These are phyloP conservation scores for Tetramitus jugosus DNA, from an alignment of 208 protist genomes.

Conservation along the genomic window DNA sequence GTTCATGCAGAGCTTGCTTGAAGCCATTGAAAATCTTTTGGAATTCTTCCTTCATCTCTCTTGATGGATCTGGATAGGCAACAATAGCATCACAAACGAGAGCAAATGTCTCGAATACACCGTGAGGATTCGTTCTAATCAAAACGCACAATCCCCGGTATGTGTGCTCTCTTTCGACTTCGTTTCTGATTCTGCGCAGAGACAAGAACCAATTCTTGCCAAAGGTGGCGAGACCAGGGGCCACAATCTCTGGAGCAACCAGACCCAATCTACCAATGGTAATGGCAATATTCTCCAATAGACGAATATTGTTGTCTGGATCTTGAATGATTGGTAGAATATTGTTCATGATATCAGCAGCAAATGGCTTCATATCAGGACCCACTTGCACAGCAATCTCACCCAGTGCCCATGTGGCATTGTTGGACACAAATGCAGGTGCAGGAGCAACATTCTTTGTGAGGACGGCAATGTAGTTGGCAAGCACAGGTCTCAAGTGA, in stretches of 20 bases:
- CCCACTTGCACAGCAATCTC: conserved; percentile 51
- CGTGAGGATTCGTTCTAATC: conserved; percentile 41
- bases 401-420: conserved; percentile 65
- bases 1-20: no score
- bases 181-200: conserved; percentile 41
- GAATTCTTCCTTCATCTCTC: conserved; percentile 32
- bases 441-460: conserved; percentile 43
- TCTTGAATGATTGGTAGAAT: conserved; percentile 50
- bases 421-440: conserved; percentile 61
- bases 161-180: conserved; percentile 51
- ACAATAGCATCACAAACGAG: conserved; percentile 46
- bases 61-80: conserved; percentile 32
- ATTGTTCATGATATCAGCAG: conserved; percentile 32
- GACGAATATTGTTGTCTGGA: conserved; percentile 14
- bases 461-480: conserved; percentile 44
- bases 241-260: conserved; percentile 39
- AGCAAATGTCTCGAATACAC: conserved; percentile 28
- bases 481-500: conserved; percentile 39
- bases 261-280: conserved; percentile 54
- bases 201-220: conserved; percentile 48
- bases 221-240: conserved; percentile 44
- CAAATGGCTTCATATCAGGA: conserved; percentile 32
- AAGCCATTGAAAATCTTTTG: conserved; percentile 32
- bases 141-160: conserved; percentile 40
- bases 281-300: conserved; percentile 60